These are phyloP conservation scores for Populus nigra DNA, from an alignment of 345 rosid genomes.

Conservation along the genomic window DNA sequence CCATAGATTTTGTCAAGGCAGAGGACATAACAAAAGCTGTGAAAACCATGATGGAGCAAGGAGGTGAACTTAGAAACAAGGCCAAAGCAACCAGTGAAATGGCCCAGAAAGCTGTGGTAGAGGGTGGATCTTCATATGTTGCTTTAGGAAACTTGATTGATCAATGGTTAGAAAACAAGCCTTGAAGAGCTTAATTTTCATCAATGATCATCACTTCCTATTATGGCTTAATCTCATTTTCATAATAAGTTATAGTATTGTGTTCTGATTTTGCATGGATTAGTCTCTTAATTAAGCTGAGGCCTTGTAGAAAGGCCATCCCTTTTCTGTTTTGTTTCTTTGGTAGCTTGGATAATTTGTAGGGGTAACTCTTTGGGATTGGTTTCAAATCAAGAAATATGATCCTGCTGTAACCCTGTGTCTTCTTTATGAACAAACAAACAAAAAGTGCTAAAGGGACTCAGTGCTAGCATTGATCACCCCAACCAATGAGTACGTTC, in stretches of 20 bases:
- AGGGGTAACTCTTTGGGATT: background rate
- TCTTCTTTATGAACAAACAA: background rate
- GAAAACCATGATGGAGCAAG: slow-evolving; percentile 30
- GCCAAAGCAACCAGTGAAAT: slow-evolving; percentile 30
- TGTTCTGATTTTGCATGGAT: no score
- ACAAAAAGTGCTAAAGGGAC: no score
- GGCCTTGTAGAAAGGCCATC: no score
- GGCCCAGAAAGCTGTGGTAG: slow-evolving; percentile 28
- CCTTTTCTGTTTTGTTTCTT: no score
- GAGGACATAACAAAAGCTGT: slow-evolving; percentile 40
- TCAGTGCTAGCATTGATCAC: no score
- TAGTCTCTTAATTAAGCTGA: no score
- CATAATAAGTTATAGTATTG: background rate
- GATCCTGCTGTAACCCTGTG: no score
- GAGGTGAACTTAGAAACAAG: slow-evolving; percentile 26
- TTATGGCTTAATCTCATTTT: background rate
- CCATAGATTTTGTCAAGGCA: slow-evolving; percentile 14
- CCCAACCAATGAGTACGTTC: no score
- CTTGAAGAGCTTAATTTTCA: background rate
- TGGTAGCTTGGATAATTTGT: no score
- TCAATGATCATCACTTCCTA: background rate
- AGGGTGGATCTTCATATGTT: slow-evolving; percentile 38
- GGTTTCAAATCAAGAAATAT: background rate
- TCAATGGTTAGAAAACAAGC: background rate
- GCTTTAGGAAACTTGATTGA: background rate